Evolutionary conservation across 768 basidiomycete genomes (phyloP).

Genomic region (Xerocomellus intermedius): DNA sequence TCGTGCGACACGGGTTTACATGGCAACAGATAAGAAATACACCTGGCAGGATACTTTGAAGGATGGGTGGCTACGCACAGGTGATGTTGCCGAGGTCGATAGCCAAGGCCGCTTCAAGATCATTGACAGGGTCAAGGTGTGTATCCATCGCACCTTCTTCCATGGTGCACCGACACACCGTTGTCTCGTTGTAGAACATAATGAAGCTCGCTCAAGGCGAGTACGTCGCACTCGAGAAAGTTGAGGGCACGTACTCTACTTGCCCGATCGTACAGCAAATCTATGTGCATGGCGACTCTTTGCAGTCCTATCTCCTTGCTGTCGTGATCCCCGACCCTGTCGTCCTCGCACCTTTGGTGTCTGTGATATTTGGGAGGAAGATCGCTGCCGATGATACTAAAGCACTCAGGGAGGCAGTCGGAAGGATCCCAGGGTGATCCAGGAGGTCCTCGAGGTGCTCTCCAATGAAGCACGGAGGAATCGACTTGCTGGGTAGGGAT

Average conservation of each 20-base stretch:
- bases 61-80: constrained; percentile 88
- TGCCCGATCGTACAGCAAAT: constrained; percentile 73
- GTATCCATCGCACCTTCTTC: constrained; percentile 11
- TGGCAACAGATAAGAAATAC: constrained; percentile 67
- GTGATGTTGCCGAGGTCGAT: constrained; percentile 87
- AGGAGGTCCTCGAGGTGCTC: constrained; percentile 55
- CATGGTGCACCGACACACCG: background rate
- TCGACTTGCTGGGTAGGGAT: constrained; percentile 72
- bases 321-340: constrained; percentile 83
- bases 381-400: constrained; percentile 50
- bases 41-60: constrained; percentile 80
- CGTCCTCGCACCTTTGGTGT: constrained; percentile 59
- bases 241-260: constrained; percentile 77
- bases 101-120: constrained; percentile 78
- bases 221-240: constrained; percentile 96
- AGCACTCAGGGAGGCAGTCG: constrained; percentile 52
- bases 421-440: constrained; percentile 57
- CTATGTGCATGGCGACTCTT: constrained; percentile 86
- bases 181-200: constrained; percentile 64
- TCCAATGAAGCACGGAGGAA: constrained; percentile 58
- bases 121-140: constrained; percentile 90
- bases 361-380: constrained; percentile 48
- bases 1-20: constrained; percentile 39
- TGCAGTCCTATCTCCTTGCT: constrained; percentile 86
- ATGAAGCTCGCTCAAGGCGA: constrained; percentile 99